Conservation (phyloP, 306 rosid species). For the Quercus engelmannii region DNA sequence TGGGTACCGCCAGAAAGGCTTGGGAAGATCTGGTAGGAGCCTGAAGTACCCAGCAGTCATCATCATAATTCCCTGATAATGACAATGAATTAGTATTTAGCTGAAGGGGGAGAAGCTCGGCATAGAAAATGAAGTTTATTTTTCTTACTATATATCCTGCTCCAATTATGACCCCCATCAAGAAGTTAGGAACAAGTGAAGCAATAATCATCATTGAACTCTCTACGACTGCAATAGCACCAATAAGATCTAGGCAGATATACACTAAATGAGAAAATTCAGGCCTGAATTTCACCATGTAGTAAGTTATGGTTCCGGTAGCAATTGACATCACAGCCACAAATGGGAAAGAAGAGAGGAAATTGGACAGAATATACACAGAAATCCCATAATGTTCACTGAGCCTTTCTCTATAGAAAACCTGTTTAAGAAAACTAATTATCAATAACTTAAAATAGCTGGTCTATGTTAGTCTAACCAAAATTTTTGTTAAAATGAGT, state of each 20-base stretch:
- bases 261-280: slow-evolving; percentile 48
- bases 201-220: slow-evolving; percentile 89
- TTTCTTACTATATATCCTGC: slow-evolving; percentile 80
- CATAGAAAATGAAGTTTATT: background rate
- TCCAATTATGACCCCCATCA: slow-evolving; percentile 81
- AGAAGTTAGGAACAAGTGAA: slow-evolving; percentile 87
- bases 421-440: slow-evolving; percentile 37
- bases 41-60: slow-evolving; percentile 87
- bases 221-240: slow-evolving; percentile 76
- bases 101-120: slow-evolving; percentile 1
- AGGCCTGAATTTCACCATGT: slow-evolving; percentile 71
- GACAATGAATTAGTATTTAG: background rate
- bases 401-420: slow-evolving; percentile 67
- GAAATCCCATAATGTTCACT: slow-evolving; percentile 73
- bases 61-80: slow-evolving; percentile 73
- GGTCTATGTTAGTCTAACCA: background rate
- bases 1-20: slow-evolving; percentile 80
- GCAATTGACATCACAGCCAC: slow-evolving; percentile 71
- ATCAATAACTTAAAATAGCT: background rate
- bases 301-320: slow-evolving; percentile 55
- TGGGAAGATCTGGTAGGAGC: slow-evolving; percentile 65
- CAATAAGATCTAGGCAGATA: slow-evolving; percentile 55
- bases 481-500: background rate
- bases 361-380: slow-evolving; percentile 67
- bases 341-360: slow-evolving; percentile 81